Evolutionary conservation across 345 rosid species (phyloP).

Genomic region (Euphorbia tirucalli): DNA sequence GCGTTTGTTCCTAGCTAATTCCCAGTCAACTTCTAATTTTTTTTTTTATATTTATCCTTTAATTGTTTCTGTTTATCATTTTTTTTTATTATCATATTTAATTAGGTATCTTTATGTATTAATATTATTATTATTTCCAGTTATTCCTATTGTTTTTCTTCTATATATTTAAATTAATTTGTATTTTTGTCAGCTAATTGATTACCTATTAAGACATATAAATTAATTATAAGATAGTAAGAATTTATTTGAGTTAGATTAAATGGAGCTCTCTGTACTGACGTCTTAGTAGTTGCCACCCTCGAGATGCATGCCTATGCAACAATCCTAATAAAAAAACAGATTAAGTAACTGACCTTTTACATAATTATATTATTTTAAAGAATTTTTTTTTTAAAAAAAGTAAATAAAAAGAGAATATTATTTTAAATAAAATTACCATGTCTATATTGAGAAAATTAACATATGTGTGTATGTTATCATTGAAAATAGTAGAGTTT

Average conservation of each 20-base stretch:
- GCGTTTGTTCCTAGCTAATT: conserved; percentile 5
- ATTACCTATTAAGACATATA: background rate
- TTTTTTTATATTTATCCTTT: background rate
- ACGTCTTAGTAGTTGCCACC: conserved; percentile 23
- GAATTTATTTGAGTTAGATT: conserved; percentile 27
- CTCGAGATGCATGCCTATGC: conserved; percentile 27
- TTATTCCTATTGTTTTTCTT: background rate
- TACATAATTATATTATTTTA: too few species aligned
- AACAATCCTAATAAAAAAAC: background rate
- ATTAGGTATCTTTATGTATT: background rate
- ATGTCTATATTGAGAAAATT: too few species aligned
- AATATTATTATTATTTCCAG: background rate
- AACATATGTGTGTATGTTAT: too few species aligned
- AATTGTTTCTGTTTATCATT: too few species aligned
- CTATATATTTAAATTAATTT: background rate
- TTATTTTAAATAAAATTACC: too few species aligned
- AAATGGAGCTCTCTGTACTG: conserved; percentile 47
- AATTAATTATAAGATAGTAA: background rate
- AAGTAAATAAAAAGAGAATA: too few species aligned
- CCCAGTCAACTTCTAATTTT: conserved; percentile 15
- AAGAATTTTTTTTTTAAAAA: too few species aligned
- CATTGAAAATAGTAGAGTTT: too few species aligned
- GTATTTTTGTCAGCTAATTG: conserved; percentile 10
- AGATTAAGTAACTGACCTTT: too few species aligned
- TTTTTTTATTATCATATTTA: too few species aligned